Conservation (phyloP, 306 rosid genomes). For the Begonia loranthoides region DNA sequence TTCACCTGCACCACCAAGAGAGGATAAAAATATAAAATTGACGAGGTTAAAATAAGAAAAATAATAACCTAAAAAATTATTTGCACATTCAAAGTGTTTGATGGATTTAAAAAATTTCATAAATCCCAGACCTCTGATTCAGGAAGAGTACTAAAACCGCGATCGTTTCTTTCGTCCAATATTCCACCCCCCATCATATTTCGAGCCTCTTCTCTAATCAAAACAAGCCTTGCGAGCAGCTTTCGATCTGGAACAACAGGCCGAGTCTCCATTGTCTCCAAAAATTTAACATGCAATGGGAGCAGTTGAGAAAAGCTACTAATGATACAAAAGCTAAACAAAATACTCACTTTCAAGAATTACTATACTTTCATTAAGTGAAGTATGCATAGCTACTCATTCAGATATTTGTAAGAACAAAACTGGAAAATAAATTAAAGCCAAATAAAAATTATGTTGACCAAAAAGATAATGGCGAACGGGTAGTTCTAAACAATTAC, state of each 20-base stretch:
- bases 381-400: not conserved
- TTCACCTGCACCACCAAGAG: conserved; percentile 50
- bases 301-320: too few species aligned
- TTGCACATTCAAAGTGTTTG: not conserved
- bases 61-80: not conserved
- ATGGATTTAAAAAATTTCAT: conserved; percentile 3
- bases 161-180: conserved; percentile 81
- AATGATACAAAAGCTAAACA: too few species aligned
- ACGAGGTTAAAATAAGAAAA: not conserved
- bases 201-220: conserved; percentile 93
- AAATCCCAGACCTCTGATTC: conserved; percentile 59
- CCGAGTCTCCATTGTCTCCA: conserved; percentile 90
- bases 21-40: not conserved
- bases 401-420: not conserved
- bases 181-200: conserved; percentile 98
- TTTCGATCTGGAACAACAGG: conserved; percentile 78
- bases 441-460: not conserved
- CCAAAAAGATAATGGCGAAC: not conserved
- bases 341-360: not conserved
- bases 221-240: conserved; percentile 93
- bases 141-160: conserved; percentile 83
- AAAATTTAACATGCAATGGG: not conserved
- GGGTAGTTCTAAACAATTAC: conserved; percentile 18
- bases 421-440: not conserved
- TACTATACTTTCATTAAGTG: not conserved